Evolutionary conservation across 805 yeast genomes (phyloP).

Genomic region (Wickerhamiella allomyrinae): DNA sequence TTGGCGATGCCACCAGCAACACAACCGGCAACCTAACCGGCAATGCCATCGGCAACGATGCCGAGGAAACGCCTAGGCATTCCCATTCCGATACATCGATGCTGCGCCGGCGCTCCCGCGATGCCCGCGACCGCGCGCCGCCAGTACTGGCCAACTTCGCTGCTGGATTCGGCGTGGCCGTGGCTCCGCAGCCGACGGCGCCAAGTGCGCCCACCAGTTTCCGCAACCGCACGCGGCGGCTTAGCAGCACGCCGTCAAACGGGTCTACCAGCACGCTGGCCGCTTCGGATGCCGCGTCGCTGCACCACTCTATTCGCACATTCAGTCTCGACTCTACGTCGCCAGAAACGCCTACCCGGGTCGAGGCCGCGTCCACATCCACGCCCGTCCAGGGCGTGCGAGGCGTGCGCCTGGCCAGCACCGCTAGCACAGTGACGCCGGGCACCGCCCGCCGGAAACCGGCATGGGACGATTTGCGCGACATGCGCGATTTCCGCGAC

Average conservation of each 20-base stretch:
- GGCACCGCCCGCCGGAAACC: constrained; percentile 8
- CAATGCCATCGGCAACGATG: not conserved
- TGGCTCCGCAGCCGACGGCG: not conserved
- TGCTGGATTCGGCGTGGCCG: not conserved
- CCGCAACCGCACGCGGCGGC: not conserved
- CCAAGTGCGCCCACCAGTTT: not conserved
- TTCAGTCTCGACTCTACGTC: constrained; percentile 1
- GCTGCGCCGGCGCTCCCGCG: not conserved
- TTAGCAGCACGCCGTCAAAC: not conserved
- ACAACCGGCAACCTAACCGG: not conserved
- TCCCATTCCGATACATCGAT: not conserved
- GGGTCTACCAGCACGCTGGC: not conserved
- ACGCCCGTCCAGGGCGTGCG: constrained; percentile 5
- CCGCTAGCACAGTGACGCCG: constrained; percentile 17
- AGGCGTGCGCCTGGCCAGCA: constrained; percentile 14
- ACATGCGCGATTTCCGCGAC: not conserved
- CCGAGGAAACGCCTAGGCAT: not conserved
- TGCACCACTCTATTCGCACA: constrained; percentile 3
- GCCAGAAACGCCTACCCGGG: constrained; percentile 16
- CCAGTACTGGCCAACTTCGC: not conserved
- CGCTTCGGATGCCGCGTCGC: constrained; percentile 2
- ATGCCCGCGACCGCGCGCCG: not conserved
- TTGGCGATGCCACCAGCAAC: not conserved
- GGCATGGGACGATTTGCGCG: constrained; percentile 8
- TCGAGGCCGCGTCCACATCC: constrained; percentile 8